Evolutionary conservation across 2,329 filamentous ascomycete species (phyloP).

Genomic region (Neophaeococcomyces mojaviensis): DNA sequence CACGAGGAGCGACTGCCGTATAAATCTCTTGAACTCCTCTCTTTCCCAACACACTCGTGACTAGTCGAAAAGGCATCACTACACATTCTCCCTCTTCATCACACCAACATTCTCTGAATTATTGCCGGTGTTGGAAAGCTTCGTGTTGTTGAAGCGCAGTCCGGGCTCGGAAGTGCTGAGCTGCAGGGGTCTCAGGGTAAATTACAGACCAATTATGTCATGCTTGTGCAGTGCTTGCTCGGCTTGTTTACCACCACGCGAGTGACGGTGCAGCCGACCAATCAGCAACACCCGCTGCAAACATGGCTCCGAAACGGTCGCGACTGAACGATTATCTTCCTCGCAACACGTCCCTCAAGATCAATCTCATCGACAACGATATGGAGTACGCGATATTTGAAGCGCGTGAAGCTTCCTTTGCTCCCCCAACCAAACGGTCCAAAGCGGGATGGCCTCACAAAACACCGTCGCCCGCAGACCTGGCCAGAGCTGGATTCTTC

Average conservation of each 20-base stretch:
- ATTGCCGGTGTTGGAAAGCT: neutral
- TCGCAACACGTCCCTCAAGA: neutral
- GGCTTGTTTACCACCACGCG: slow-evolving; percentile 4
- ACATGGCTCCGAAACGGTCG: slow-evolving; percentile 3
- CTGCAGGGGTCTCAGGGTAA: no score
- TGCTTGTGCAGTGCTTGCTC: neutral
- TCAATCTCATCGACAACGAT: neutral
- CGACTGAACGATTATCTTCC: slow-evolving; percentile 7
- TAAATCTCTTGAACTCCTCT: slow-evolving; percentile 20
- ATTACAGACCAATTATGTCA: slow-evolving; percentile 4
- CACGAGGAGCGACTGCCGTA: slow-evolving; percentile 4
- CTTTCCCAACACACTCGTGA: slow-evolving; percentile 23
- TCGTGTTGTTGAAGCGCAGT: neutral
- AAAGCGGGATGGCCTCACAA: slow-evolving; percentile 71
- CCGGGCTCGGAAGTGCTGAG: neutral
- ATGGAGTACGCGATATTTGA: slow-evolving; percentile 51
- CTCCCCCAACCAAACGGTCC: slow-evolving; percentile 51
- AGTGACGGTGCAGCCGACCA: neutral
- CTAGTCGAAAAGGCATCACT: slow-evolving; percentile 18
- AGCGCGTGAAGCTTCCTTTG: slow-evolving; percentile 74
- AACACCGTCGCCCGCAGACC: slow-evolving; percentile 58
- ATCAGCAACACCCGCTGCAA: slow-evolving; percentile 1
- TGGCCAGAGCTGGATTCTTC: slow-evolving; percentile 86
- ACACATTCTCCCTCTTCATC: neutral
- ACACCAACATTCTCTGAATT: neutral